These are phyloP conservation scores for Canavalia gladiata DNA, from an alignment of 306 rosid species.

Conservation along the genomic window DNA sequence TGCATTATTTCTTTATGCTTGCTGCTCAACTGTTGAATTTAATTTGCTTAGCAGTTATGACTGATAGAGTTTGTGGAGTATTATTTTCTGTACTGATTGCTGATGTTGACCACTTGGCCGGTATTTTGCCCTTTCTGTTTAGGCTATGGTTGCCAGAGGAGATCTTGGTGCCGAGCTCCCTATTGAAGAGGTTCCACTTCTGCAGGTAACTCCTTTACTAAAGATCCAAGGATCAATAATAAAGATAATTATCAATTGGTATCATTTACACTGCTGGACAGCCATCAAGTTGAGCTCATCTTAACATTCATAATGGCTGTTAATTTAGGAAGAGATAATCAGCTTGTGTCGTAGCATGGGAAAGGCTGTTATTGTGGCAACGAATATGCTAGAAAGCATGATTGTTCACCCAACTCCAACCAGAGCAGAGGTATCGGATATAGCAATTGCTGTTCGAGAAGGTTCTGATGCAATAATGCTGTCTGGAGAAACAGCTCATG, in stretches of 20 bases:
- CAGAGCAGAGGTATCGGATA: conserved; percentile 98
- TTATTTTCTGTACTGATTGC: not conserved
- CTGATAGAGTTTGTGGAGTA: conserved; percentile 22
- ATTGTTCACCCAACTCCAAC: conserved; percentile 99
- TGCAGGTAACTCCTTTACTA: conserved; percentile 48
- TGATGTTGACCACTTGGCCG: not conserved
- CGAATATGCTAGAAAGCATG: conserved; percentile 99
- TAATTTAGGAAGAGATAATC: conserved; percentile 88
- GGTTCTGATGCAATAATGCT: conserved; percentile 98
- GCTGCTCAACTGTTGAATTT: not conserved
- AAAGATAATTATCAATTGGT: not conserved
- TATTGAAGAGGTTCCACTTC: conserved; percentile 66
- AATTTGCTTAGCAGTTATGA: conserved; percentile 4
- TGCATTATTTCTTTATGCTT: conserved; percentile 35
- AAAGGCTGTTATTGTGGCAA: conserved; percentile 97
- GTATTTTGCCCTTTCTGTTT: conserved; percentile 30
- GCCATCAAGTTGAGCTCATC: conserved; percentile 32
- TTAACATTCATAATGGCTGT: conserved; percentile 36
- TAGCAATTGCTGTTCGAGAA: conserved; percentile 99
- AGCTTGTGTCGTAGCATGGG: conserved; percentile 97
- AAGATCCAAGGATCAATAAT: not conserved
- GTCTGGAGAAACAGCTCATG: conserved; percentile 99
- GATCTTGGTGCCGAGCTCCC: conserved; percentile 73
- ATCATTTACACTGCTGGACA: conserved; percentile 10
- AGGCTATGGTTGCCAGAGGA: conserved; percentile 74